Base-by-base conservation (phyloP, 805 yeast species). In the Jamesozyma spencerorum region DNA sequence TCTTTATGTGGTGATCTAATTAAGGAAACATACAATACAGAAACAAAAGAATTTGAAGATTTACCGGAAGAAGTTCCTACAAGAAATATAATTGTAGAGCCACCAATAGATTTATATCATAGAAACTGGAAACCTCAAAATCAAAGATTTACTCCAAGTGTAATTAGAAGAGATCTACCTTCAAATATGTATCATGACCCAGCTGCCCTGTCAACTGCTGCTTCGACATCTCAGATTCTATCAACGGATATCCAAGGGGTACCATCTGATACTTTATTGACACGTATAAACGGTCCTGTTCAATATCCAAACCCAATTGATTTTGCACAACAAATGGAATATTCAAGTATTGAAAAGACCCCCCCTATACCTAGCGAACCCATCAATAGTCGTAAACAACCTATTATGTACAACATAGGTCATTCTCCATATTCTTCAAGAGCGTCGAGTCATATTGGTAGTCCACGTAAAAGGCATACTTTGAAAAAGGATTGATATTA, bases 1-100 rank as follows among this genome's bases (percentile, higher is more conserved):
- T 75, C 75, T 28, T 38, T 55, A 22, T 47, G 51, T 3, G 63
- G 69, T 7, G 64, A 60, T 26, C 40, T 51, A 5, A 52, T 60
- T 19, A 47, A 46, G 2, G 62, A 61, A 37, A 57, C 53, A 15
- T 67, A 51, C 37, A 62, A 65, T 44, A 54, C 62, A 1, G 48
- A 53, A 1, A 50, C 50, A 7, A 48, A 55, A 34, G 50, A 47
- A 31, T 53, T 52, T 39, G 61, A 58, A 41, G 52, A 43, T 26
- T 7, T 41, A 6, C 26, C 29, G 12, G 29, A 35, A 4, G 27
- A 28, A 19, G 27, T 5, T 4, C 14, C 18, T 27, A 14, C 40
- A 3, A 39, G 37, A 19, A 40, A 40, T 26, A 38, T 33, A 5
- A 24, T 34, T 15, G 15, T 5, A 12, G 31, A 24, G 15, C n/a